Evolutionary conservation across 768 basidiomycete species (phyloP), one percentile per base, ranked within the genome.

Genomic region (Phlegmacium glaucopus): DNA sequence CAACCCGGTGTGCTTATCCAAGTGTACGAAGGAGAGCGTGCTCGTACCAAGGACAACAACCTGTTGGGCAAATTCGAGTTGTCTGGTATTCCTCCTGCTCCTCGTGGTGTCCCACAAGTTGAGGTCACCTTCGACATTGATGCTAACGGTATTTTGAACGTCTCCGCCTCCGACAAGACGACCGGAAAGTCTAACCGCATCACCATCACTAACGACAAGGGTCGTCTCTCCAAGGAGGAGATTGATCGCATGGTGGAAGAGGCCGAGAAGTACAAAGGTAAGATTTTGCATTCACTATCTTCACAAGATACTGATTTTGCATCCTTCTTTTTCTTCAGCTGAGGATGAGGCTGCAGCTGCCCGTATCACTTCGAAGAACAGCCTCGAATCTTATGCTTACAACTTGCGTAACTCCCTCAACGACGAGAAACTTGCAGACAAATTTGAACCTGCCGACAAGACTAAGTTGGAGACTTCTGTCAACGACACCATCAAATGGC

Each of bases 361-460:
- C 44, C 89, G 91, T 48, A 92, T 94, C 66, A 61, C 77, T 32
- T 60, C 93, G 58, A 95, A 95, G 85, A 98, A 97, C 71, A 82
- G 74, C 38, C 80, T 97, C 61, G 94, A 98, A 71, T 92, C 91
- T 0, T 97, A 94, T 66, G 67, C 93, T 5, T 97, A 95, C 82
- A 94, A 93, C 73, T 83, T 98, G 47, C 88, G 92, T 56, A 90
- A 94, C 75, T 87, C 92, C 15, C 66, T 95, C 48, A 78, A 65
- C 48, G 90, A 93, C 64, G 90, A 91, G 64, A 85, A 92, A 67
- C 81, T 95, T 47, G 79, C 88, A 36, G 79, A 76, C 76, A 95
- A 94, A 72, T 88, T 96, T 64, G 89, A 95, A 1, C 56, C 87
- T 10, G 82, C 75, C 13, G 92, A 94, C 80, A 92, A 93, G 78